A percentile compares a stretch with the other conserved stretches of the same genome.
Conservation (phyloP, 495 filamentous ascomycete genomes). For the Neurospora sp. region DNA sequence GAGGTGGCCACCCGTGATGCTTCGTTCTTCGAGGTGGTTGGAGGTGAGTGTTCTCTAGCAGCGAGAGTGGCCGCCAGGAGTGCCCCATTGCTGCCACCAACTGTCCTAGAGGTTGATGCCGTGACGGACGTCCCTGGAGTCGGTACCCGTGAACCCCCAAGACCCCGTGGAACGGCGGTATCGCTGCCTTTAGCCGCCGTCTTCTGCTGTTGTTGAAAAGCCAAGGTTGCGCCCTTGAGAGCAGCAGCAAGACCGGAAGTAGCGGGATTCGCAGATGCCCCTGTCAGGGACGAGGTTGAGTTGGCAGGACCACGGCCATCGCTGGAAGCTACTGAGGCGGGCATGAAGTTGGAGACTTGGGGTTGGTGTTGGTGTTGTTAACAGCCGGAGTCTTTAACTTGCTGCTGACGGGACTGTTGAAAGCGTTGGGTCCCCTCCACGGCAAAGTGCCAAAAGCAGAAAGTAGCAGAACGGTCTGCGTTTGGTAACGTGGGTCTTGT, state of each 20-base stretch:
- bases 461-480: neutral
- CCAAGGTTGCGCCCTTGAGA: conserved; percentile 36
- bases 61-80: conserved; percentile 38
- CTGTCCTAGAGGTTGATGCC: conserved; percentile 9
- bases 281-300: neutral
- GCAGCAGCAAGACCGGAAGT: conserved; percentile 20
- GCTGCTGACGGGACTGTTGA: neutral
- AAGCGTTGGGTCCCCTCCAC: neutral
- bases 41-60: conserved; percentile 8
- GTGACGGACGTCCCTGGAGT: neutral
- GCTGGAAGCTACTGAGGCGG: neutral
- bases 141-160: conserved; percentile 1
- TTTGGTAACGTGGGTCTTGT: neutral
- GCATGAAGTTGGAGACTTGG: neutral
- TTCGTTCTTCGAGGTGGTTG: neutral
- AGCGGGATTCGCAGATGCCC: conserved; percentile 4
- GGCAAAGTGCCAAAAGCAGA: neutral
- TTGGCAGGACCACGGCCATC: conserved; percentile 1
- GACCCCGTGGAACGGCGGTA: neutral
- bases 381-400: neutral
- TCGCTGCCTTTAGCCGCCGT: neutral
- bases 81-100: conserved; percentile 29
- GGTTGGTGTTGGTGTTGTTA: neutral
- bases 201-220: conserved; percentile 28
- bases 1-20: neutral